These are phyloP conservation scores for Raddia guianensis DNA, from an alignment of 176 grass and related monocot species.

Conservation along the genomic window DNA sequence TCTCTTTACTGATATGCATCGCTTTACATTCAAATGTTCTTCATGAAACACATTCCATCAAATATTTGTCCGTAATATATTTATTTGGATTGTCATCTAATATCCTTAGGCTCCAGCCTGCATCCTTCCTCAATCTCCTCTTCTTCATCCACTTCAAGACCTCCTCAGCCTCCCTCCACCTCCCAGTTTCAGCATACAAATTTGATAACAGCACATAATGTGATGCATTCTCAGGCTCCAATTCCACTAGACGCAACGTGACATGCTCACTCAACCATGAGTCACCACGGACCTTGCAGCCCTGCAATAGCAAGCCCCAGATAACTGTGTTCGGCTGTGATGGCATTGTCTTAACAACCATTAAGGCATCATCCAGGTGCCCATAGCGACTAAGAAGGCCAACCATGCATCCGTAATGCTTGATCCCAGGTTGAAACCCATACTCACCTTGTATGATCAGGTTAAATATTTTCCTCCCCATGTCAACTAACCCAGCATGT, in stretches of 20 bases:
- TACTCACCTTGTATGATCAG: conserved; percentile 53
- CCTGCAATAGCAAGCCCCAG: conserved; percentile 67
- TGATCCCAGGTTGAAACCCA: conserved; percentile 67
- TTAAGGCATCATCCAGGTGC: conserved; percentile 50
- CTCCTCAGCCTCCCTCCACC: conserved; percentile 69
- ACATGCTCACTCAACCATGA: conserved; percentile 53
- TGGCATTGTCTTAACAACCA: conserved; percentile 61
- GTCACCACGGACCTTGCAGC: conserved; percentile 53
- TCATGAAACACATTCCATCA: conserved; percentile 31
- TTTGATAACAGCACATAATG: conserved; percentile 73
- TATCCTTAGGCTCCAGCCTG: conserved; percentile 63
- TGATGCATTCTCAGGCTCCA: conserved; percentile 66
- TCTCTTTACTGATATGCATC: conserved; percentile 15
- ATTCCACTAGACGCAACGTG: conserved; percentile 56
- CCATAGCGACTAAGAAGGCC: conserved; percentile 67
- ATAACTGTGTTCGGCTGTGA: conserved; percentile 58
- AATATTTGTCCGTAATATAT: conserved; percentile 13
- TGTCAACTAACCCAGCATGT: conserved; percentile 63
- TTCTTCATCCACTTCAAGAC: conserved; percentile 57
- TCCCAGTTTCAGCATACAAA: conserved; percentile 60
- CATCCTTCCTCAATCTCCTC: conserved; percentile 62
- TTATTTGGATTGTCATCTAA: conserved; percentile 33
- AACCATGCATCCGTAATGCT: conserved; percentile 79
- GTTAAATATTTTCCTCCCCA: conserved; percentile 59
- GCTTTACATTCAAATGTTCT: conserved; percentile 24